phyloP scores from a whole-genome alignment of 2,329 filamentous ascomycete species.

The Alternaria hordeiaustralica region DNA sequence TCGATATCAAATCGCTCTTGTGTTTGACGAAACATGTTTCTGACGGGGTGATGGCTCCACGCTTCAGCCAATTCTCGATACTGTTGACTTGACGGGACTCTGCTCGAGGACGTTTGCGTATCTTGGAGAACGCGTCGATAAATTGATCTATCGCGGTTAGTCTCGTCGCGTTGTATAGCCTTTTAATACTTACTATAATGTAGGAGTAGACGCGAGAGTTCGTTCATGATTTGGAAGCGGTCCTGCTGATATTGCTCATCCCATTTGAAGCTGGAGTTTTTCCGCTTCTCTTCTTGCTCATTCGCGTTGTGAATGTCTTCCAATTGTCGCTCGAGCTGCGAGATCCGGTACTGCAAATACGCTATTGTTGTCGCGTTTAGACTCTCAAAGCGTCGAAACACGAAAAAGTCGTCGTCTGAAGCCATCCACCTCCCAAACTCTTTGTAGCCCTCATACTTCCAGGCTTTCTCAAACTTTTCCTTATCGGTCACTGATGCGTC shows the following conservation, averaged over 20 bases:
- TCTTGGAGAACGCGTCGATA: too few species aligned
- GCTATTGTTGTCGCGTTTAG: conserved; percentile 34
- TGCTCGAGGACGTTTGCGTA: not conserved
- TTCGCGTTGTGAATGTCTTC: not conserved
- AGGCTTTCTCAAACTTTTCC: conserved; percentile 1
- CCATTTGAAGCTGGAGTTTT: conserved; percentile 23
- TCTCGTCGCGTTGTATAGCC: too few species aligned
- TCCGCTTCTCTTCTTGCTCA: not conserved
- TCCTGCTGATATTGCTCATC: conserved; percentile 14
- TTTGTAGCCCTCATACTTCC: conserved; percentile 38
- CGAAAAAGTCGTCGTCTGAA: conserved; percentile 40
- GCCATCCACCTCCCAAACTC: conserved; percentile 37
- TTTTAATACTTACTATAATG: too few species aligned
- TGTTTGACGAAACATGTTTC: conserved; percentile 18
- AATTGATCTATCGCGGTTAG: too few species aligned
- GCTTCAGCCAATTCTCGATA: conserved; percentile 15
- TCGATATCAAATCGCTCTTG: conserved; percentile 25
- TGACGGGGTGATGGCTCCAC: conserved; percentile 12
- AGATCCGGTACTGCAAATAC: conserved; percentile 31
- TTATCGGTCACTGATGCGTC: too few species aligned
- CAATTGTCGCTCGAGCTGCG: conserved; percentile 18
- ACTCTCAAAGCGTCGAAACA: conserved; percentile 34
- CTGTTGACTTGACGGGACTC: conserved; percentile 17
- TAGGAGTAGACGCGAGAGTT: conserved; percentile 10
- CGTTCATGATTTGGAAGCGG: conserved; percentile 19